Evolutionary conservation across 768 basidiomycete species (phyloP).

Genomic region (Lyophyllum shimeji): DNA sequence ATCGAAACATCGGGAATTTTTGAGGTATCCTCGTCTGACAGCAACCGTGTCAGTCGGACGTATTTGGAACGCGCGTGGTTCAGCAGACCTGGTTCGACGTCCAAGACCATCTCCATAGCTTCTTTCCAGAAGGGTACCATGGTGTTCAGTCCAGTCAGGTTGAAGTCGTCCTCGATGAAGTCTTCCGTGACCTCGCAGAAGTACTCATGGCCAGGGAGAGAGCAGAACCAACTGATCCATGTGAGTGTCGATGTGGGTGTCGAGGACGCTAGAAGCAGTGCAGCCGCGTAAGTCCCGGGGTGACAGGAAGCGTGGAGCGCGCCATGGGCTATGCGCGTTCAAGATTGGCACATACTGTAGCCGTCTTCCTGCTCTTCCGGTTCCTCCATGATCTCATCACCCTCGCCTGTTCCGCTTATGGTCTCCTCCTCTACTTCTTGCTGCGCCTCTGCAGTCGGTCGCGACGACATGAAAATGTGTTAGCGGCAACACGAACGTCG

Average conservation of each 20-base stretch:
- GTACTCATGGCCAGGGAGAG: constrained; percentile 93
- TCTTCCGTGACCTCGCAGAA: constrained; percentile 98
- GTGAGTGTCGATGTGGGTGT: constrained; percentile 90
- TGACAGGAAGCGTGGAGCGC: not conserved
- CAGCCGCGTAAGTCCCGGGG: constrained; percentile 21
- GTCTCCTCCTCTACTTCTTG: constrained; percentile 66
- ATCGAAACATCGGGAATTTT: constrained; percentile 99
- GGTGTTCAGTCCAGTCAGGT: constrained; percentile 91
- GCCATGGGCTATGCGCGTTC: constrained; percentile 4
- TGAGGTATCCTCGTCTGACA: constrained; percentile 80
- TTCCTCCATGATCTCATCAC: constrained; percentile 82
- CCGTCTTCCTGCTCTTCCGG: constrained; percentile 75
- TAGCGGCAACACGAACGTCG: constrained; percentile 7
- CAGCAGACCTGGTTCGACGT: constrained; percentile 96
- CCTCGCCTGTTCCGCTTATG: constrained; percentile 56
- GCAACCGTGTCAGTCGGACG: constrained; percentile 4
- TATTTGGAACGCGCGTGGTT: not conserved
- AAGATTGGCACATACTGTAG: constrained; percentile 64
- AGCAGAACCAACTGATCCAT: constrained; percentile 97
- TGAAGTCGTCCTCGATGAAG: constrained; percentile 99
- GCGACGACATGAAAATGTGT: constrained; percentile 33
- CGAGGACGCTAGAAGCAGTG: constrained; percentile 65
- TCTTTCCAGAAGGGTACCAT: constrained; percentile 99
- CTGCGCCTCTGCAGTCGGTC: constrained; percentile 42
- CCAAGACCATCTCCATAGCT: constrained; percentile 99